Evolutionary conservation across 164 flowering plant species (phyloP).

Genomic region (Vitis vinifera): DNA sequence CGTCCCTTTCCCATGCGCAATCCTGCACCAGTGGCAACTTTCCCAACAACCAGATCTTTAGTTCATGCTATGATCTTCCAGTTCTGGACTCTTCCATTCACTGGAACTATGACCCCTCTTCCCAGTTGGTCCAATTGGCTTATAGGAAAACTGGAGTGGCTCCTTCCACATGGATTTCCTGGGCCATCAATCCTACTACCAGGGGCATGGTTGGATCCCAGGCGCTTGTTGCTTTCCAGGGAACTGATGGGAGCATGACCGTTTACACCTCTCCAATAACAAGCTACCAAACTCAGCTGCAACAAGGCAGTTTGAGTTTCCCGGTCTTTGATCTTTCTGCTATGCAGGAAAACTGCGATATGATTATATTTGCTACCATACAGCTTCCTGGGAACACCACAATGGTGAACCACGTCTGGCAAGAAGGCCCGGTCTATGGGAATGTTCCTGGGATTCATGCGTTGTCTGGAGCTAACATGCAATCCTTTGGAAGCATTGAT

Average conservation of each 20-base stretch:
- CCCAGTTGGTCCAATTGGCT: constrained; percentile 16
- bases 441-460: not conserved
- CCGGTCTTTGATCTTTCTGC: not conserved
- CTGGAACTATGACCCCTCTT: constrained; percentile 18
- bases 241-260: not conserved
- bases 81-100: constrained; percentile 18
- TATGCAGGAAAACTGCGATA: not conserved
- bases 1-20: not conserved
- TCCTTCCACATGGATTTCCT: constrained; percentile 11
- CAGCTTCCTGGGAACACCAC: constrained; percentile 1
- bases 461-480: too few relatives aligned
- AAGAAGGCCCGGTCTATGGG: too few relatives aligned
- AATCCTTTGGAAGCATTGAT: too few relatives aligned
- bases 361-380: constrained; percentile 9
- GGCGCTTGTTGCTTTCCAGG: constrained; percentile 11
- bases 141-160: constrained; percentile 4
- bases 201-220: constrained; percentile 12
- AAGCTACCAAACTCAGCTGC: not conserved
- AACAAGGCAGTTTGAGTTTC: constrained; percentile 4
- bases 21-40: constrained; percentile 17
- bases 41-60: constrained; percentile 2
- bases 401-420: not conserved
- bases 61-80: constrained; percentile 11
- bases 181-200: constrained; percentile 14
- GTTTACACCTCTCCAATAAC: constrained; percentile 2